Evolutionary conservation across 768 basidiomycete genomes (phyloP), one percentile per base, ranked within the genome.

Genomic region (Phylloporus arenicola): DNA sequence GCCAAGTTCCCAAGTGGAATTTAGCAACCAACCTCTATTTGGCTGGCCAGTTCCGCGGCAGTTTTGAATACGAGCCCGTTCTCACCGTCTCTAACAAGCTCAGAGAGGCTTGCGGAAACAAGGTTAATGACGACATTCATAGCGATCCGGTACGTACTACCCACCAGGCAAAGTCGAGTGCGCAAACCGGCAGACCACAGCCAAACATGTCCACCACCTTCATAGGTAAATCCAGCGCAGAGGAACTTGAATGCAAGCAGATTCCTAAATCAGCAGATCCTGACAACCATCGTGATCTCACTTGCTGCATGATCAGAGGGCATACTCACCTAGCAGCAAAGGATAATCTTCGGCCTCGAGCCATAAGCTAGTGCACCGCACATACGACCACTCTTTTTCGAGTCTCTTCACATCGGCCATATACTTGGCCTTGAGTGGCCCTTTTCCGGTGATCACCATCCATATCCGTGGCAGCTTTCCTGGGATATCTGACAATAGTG

Each of bases 121-220:
- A 29, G 45, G 41, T 42, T 49, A 55, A 29, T 45, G 40, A 17
- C 34, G 34, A 48, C 20, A 44, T 45, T 13, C n/a, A 22, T 24
- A n/a, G 7, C 9, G 19, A 47, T 38, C 47, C 35, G n/a, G 19
- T 43, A 25, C 14, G 51, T 27, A 27, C 25, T 12, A 58, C 80
- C n/a, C 54, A 94, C 93, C 91, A 95, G 37, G 75, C 70, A 62
- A 95, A 99, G 43, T 84, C 76, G 3, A 92, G 75, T 0, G 96
- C 94, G 54, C 94, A 88, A 8, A 97, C 96, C 0, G 95, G 95
- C 49, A 98, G 73, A 5, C 86, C 86, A 58, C 94, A 97, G 4
- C 96, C 96, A 71, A 98, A 97, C 95, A 98, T 97, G 67, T 99
- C 96, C 7, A 99, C 92, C 5, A 99, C 83, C 68, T 99, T 99